These are phyloP conservation scores for Penicillium macrosclerotiorum DNA, from an alignment of 495 filamentous ascomycete genomes.

Conservation along the genomic window DNA sequence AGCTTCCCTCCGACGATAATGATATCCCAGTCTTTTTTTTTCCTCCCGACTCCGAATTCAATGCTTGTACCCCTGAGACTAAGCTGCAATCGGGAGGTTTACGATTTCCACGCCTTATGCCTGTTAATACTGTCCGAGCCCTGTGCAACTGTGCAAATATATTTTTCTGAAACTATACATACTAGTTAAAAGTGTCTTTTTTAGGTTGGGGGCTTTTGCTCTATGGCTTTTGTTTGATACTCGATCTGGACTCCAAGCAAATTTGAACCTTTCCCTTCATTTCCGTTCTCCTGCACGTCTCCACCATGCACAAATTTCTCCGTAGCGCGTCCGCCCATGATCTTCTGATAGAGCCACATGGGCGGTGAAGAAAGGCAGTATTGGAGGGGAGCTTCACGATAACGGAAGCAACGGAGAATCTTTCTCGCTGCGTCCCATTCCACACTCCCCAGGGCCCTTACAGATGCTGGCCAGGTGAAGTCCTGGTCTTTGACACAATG, in stretches of 20 bases:
- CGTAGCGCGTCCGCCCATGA: no score
- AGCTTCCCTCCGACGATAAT: background rate
- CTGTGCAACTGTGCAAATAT: conserved; percentile 1
- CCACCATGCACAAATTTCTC: background rate
- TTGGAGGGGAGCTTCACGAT: conserved; percentile 30
- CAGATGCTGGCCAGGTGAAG: conserved; percentile 22
- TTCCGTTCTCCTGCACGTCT: background rate
- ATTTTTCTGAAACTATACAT: background rate
- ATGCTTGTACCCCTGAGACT: background rate
- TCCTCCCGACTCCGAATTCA: background rate
- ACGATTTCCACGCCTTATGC: conserved; percentile 30
- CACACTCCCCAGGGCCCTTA: conserved; percentile 13
- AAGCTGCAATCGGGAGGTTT: conserved; percentile 8
- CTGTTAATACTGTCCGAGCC: conserved; percentile 15
- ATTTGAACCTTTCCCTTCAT: background rate
- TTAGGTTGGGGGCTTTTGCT: no score
- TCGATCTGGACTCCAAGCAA: background rate
- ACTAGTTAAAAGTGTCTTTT: background rate
- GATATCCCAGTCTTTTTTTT: background rate
- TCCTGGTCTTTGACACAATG: conserved; percentile 45
- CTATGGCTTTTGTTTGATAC: background rate
- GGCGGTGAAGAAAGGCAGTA: conserved; percentile 37
- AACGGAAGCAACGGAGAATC: conserved; percentile 27
- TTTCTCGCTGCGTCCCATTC: conserved; percentile 13
- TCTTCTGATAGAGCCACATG: background rate